Conservation (phyloP, 768 basidiomycete genomes). For the Podaxis rugospora region DNA sequence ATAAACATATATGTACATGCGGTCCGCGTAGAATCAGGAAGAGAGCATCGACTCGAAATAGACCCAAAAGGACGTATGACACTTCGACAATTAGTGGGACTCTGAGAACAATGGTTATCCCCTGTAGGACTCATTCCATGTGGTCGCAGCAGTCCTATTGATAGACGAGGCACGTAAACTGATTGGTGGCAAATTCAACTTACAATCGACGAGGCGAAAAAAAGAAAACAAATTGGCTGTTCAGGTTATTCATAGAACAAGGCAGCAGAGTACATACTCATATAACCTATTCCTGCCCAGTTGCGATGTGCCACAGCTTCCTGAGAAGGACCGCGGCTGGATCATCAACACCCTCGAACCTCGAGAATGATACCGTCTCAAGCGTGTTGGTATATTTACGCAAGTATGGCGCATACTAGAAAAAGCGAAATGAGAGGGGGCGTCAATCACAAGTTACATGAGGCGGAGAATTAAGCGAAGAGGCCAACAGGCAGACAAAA, state of each 20-base stretch:
- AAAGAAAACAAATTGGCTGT: not conserved
- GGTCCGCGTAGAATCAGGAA: not conserved
- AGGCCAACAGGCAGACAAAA: not conserved
- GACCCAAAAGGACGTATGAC: not conserved
- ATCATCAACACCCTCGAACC: slow-evolving; percentile 54
- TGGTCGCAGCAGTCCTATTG: not conserved
- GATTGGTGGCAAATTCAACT: not conserved
- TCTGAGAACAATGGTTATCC: not conserved
- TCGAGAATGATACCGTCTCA: slow-evolving; percentile 62
- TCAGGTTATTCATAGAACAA: slow-evolving; percentile 10
- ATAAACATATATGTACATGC: not conserved
- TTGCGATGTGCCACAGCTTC: slow-evolving; percentile 69
- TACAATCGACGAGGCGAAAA: not conserved
- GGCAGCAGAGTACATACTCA: not conserved
- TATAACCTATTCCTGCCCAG: slow-evolving; percentile 43
- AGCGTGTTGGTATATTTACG: slow-evolving; percentile 72
- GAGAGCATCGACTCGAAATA: not conserved
- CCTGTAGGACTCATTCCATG: not conserved
- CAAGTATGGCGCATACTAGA: slow-evolving; percentile 75
- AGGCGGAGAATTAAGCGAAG: not conserved
- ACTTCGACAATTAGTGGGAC: not conserved
- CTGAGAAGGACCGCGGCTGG: slow-evolving; percentile 55
- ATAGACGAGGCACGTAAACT: slow-evolving; percentile 1
- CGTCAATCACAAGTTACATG: not conserved
- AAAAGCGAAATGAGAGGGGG: not conserved